phyloP scores from a whole-genome alignment of 495 filamentous ascomycete species.

The Penicillium bialowiezense region DNA sequence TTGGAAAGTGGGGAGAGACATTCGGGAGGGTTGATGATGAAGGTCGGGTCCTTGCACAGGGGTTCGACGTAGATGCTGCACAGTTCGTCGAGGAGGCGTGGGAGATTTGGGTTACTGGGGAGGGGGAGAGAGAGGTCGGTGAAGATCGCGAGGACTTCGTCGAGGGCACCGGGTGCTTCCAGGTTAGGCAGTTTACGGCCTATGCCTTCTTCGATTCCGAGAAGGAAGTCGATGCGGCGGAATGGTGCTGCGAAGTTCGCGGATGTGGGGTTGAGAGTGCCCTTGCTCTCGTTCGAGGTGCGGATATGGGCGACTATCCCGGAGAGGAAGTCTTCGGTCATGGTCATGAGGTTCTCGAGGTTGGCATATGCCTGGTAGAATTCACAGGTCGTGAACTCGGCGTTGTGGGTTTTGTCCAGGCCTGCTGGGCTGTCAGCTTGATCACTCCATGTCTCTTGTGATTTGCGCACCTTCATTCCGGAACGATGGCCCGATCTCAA shows the following conservation, averaged over 20 bases:
- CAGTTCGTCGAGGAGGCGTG: conserved; percentile 84
- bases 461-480: conserved; percentile 75
- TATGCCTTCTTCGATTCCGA: conserved; percentile 66
- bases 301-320: conserved; percentile 54
- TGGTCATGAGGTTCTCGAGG: conserved; percentile 85
- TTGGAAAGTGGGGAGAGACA: conserved; percentile 91
- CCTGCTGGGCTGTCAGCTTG: conserved; percentile 32
- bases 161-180: conserved; percentile 46
- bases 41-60: conserved; percentile 67
- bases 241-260: conserved; percentile 61
- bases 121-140: conserved; percentile 46
- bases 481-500: conserved; percentile 91
- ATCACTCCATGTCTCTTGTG: neutral
- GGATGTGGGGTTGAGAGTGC: conserved; percentile 49
- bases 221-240: conserved; percentile 74
- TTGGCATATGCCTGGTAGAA: conserved; percentile 97
- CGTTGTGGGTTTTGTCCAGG: conserved; percentile 88
- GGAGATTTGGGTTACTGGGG: conserved; percentile 59
- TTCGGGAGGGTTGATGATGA: conserved; percentile 88
- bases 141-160: conserved; percentile 58
- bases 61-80: conserved; percentile 72
- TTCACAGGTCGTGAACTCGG: conserved; percentile 96
- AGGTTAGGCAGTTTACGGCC: conserved; percentile 69
- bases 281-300: conserved; percentile 40
- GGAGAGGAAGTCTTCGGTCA: conserved; percentile 70